These are phyloP conservation scores for Scortechinia acanthostroma DNA, from an alignment of 2,329 filamentous ascomycete species.

Conservation along the genomic window DNA sequence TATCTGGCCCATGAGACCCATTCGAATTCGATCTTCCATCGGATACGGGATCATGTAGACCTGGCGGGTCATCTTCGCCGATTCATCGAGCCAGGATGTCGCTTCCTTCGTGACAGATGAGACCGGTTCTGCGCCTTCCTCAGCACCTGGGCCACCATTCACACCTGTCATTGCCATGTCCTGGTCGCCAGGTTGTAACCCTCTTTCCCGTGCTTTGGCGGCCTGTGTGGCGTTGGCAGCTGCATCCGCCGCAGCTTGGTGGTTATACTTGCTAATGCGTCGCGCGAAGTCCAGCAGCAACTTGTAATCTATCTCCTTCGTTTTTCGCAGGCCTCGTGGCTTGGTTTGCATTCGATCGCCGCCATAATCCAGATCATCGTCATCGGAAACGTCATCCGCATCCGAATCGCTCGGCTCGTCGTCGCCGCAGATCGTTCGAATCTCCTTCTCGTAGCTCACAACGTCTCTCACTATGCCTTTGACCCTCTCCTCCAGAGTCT, in stretches of 20 bases:
- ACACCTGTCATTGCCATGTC: conserved; percentile 6
- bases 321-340: neutral
- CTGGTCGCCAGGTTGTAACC: conserved; percentile 3
- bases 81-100: conserved; percentile 28
- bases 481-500: conserved; percentile 25
- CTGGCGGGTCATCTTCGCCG: conserved; percentile 24
- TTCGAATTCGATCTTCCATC: conserved; percentile 29
- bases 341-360: conserved; percentile 2
- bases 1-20: conserved; percentile 33
- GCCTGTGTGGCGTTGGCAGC: conserved; percentile 19
- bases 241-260: conserved; percentile 29
- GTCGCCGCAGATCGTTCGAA: conserved; percentile 16
- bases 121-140: conserved; percentile 8
- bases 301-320: conserved; percentile 27
- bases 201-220: conserved; percentile 7
- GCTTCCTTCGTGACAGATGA: conserved; percentile 25
- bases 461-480: conserved; percentile 28
- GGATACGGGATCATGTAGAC: conserved; percentile 31
- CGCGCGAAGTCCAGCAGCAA: conserved; percentile 31
- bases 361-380: neutral
- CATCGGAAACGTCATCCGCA: conserved; percentile 13
- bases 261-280: conserved; percentile 34
- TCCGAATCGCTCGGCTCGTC: conserved; percentile 12
- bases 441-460: conserved; percentile 26
- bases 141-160: neutral